These are phyloP conservation scores for Aureobasidium sp. DNA, from an alignment of 2,329 filamentous ascomycete genomes.

Conservation along the genomic window DNA sequence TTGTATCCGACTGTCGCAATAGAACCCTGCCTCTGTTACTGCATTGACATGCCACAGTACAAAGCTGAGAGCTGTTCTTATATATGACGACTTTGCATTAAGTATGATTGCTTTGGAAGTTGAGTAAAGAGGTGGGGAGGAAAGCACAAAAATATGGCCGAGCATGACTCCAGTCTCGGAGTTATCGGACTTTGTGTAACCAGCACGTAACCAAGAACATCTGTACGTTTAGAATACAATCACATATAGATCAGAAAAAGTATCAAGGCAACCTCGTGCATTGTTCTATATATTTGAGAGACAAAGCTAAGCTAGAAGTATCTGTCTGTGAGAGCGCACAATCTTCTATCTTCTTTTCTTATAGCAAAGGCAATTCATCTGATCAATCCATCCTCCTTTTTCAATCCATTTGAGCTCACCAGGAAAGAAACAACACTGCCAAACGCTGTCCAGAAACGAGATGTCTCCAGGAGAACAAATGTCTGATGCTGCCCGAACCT, in stretches of 20 bases:
- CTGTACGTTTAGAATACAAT: neutral
- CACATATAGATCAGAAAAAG: neutral
- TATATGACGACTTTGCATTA: too few species aligned
- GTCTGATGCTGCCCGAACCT: neutral
- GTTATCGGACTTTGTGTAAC: neutral
- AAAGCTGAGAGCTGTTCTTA: neutral
- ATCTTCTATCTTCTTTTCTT: neutral
- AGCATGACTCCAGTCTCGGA: neutral
- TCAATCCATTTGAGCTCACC: neutral
- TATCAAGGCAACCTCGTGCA: neutral
- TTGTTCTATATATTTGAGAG: neutral
- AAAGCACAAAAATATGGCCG: neutral
- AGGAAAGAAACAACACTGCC: neutral
- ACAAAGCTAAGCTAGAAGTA: conserved; percentile 2
- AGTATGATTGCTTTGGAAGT: neutral
- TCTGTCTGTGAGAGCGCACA: neutral
- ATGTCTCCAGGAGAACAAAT: neutral
- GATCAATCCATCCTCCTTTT: neutral
- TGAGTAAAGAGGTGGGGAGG: too few species aligned
- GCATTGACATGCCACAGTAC: neutral
- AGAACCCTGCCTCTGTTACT: too few species aligned
- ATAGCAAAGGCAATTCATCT: neutral
- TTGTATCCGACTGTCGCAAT: neutral
- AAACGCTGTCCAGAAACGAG: neutral
- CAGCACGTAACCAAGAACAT: neutral